A percentile compares a stretch with the other conserved stretches of the same genome.
Evolutionary conservation across 805 yeast genomes (phyloP).

Genomic region (Schwanniomyces polymorphus): DNA sequence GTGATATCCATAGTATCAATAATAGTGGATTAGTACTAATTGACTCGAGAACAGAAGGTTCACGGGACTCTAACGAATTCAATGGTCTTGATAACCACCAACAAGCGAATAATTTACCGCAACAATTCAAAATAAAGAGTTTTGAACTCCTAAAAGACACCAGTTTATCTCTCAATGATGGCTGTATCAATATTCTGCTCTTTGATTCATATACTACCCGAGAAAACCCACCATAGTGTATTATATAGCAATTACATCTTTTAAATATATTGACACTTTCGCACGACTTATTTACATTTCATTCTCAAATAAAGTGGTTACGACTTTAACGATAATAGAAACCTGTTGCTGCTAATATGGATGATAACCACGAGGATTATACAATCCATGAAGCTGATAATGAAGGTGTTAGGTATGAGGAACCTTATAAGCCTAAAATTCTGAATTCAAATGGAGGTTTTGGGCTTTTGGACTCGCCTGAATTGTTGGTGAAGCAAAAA

Average conservation of each 20-base stretch:
- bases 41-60: constrained; percentile 10
- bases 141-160: constrained; percentile 39
- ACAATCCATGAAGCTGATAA: background rate
- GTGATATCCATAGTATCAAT: constrained; percentile 34
- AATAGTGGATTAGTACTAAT: constrained; percentile 22
- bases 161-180: constrained; percentile 24
- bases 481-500: background rate
- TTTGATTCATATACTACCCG: constrained; percentile 42
- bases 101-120: background rate
- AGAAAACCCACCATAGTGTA: constrained; percentile 36
- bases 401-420: background rate
- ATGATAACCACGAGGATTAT: background rate
- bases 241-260: background rate
- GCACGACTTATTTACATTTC: background rate
- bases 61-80: background rate
- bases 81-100: constrained; percentile 4
- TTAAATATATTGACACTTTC: background rate
- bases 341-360: background rate
- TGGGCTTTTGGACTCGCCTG: background rate
- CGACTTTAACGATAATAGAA: background rate
- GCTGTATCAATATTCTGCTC: constrained; percentile 35
- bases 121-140: constrained; percentile 31
- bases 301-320: background rate
- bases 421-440: background rate
- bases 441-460: background rate